Evolutionary conservation across 2,329 filamentous ascomycete genomes (phyloP), one percentile per base, ranked within the genome.

Genomic region (Talaromyces amestolkiae): DNA sequence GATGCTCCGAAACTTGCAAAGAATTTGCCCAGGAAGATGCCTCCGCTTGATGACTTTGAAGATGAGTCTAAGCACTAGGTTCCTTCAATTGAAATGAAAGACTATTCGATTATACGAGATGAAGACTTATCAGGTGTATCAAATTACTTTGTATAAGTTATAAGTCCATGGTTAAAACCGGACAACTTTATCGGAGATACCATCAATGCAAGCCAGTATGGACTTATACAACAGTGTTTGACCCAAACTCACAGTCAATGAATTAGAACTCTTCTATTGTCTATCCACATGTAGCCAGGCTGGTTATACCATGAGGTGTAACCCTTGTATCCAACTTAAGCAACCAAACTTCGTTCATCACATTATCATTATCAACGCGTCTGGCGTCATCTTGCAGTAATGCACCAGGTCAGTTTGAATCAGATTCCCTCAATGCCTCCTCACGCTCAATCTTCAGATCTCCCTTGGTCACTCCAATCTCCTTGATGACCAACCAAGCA

Each of bases 401-500:
- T 2, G 47, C 27, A 17, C 33, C 2, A 19, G 11, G 2, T 35
- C 33, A 37, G 3, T 9, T 35, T 61, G 47, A 53, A 6, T 53
- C 63, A n/a, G 39, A 13, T 17, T 41, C 56, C 11, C 45, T 39
- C 51, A 61, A 47, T 15, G 41, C 58, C 24, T 68, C 63, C 27
- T 74, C 73, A 33, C 72, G 65, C 35, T 72, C 70, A 8, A 75
- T 33, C 58, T 76, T 77, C 41, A 70, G 71, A 60, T 76, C 75
- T 1, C 71, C 72, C 27, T 75, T 67, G 0, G 67, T 69, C 15
- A 67, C 70, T 0, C 86, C 86, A 70, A 89, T 83, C 8, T 86
- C 76, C 45, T 81, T 82, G 9, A 91, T 70, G 0, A 92, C 86
- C 17, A 89, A 69, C 89, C 89, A 92, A 0, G 87, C 88, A 0